A percentile compares a stretch with the other conserved stretches of the same genome.
These are phyloP conservation scores for Leccinellum luteum DNA, from an alignment of 768 basidiomycete species.

Conservation along the genomic window DNA sequence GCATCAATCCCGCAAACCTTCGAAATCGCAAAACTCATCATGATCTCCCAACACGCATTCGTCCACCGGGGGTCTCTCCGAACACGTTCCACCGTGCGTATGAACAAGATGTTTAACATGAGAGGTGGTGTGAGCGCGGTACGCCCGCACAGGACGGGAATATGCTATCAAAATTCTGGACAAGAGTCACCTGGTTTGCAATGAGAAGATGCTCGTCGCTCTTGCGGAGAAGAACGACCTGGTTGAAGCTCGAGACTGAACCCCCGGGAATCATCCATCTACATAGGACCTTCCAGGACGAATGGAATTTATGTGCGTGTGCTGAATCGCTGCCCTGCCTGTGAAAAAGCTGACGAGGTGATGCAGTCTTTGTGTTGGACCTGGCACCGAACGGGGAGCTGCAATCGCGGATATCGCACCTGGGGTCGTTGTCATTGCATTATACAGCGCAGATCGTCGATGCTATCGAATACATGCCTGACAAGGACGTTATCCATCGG, in stretches of 20 bases:
- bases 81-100: no score
- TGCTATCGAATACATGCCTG: slow-evolving; percentile 88
- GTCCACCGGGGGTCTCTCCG: no score
- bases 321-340: background rate
- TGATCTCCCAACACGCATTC: slow-evolving; percentile 43
- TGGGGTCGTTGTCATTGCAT: slow-evolving; percentile 85
- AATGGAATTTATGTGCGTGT: slow-evolving; percentile 75
- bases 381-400: slow-evolving; percentile 76
- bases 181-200: slow-evolving; percentile 77
- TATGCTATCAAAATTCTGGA: slow-evolving; percentile 83
- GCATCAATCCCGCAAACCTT: slow-evolving; percentile 33
- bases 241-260: slow-evolving; percentile 54
- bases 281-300: slow-evolving; percentile 84
- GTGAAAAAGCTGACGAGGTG: slow-evolving; percentile 6
- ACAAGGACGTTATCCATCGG: slow-evolving; percentile 87
- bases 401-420: slow-evolving; percentile 63
- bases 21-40: slow-evolving; percentile 44
- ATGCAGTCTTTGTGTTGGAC: slow-evolving; percentile 74
- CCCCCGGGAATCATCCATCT: slow-evolving; percentile 83
- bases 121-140: no score
- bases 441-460: slow-evolving; percentile 91
- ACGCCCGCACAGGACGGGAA: slow-evolving; percentile 53
- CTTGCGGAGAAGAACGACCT: slow-evolving; percentile 76
- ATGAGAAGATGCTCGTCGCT: slow-evolving; percentile 77
- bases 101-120: no score